Evolutionary conservation across 768 basidiomycete genomes (phyloP), one percentile per base, ranked within the genome.

Genomic region (Rickenella mellea): DNA sequence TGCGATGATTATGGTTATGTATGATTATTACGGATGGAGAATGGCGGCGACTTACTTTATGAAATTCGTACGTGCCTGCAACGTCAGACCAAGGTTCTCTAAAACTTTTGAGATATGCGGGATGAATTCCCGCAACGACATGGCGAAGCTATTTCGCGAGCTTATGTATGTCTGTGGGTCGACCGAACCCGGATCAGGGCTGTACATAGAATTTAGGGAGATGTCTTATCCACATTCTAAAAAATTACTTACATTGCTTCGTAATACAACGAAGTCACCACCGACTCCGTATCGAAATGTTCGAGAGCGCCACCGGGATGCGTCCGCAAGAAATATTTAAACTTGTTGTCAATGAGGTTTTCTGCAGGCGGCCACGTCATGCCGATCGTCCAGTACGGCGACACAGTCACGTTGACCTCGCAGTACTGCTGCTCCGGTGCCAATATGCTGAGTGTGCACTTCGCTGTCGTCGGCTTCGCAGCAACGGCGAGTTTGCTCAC

Each of bases 261-360:
- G 51, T 91, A 91, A 62, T 89, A 91, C 40, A 91, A 54, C 8
- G 84, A 74, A 8, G 86, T 89, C 1, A 83, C 69, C 17, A 82
- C 83, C 65, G 80, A 80, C 58, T 83, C 78, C 45, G 78, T 83
- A 52, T 86, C 83, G 48, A 89, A 90, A 58, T 91, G 87, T 55
- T 91, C 88, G 37, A 91, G 62, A 0, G 83, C 86, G 50, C 88
- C 88, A 28, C 85, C 86, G 32, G 88, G 87, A 58, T 88, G 80
- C 8, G 83, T 83, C 28, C 86, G 74, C 45, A 89, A 51, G 60
- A 88, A 89, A 54, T 83, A 89, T 54, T 90, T 89, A 62, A 83
- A 69, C 56, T 81, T 88, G 49, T 78, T 73, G 14, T 82, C 77
- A 3, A 66, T 71, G n/a, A 57, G 43, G 26, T 65, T 64, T 59